phyloP scores from a whole-genome alignment of 768 basidiomycete species.

The Pilatotrama ljubarskyi region DNA sequence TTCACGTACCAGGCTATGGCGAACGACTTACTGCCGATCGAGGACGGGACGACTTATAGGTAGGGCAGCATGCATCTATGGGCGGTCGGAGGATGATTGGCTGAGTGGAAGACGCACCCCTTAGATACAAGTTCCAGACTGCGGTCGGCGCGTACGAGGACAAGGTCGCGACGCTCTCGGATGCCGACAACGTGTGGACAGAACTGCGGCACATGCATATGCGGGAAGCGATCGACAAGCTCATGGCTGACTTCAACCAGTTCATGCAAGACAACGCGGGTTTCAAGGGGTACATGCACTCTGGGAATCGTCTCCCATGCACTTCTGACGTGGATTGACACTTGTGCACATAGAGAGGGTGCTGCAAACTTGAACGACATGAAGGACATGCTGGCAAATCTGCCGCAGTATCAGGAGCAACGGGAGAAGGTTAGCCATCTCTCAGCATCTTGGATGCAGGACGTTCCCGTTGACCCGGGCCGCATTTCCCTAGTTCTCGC shows the following conservation, averaged over 20 bases:
- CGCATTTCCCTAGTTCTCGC: slow-evolving; percentile 67
- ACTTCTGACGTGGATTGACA: background rate
- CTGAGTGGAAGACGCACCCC: background rate
- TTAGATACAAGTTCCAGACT: slow-evolving; percentile 91
- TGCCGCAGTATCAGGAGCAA: slow-evolving; percentile 94
- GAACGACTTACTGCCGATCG: slow-evolving; percentile 87
- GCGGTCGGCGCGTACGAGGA: slow-evolving; percentile 85
- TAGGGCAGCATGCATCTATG: slow-evolving; percentile 40
- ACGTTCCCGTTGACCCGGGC: background rate
- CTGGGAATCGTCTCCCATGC: background rate
- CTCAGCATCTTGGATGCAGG: background rate
- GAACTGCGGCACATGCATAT: slow-evolving; percentile 97
- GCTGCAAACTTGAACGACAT: slow-evolving; percentile 93
- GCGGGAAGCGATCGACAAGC: slow-evolving; percentile 96
- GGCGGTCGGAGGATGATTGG: slow-evolving; percentile 2
- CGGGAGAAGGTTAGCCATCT: slow-evolving; percentile 73
- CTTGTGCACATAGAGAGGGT: slow-evolving; percentile 51
- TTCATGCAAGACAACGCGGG: slow-evolving; percentile 94
- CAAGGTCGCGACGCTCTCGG: slow-evolving; percentile 82
- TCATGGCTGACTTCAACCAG: slow-evolving; percentile 94
- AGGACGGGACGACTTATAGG: slow-evolving; percentile 86
- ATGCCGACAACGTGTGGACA: slow-evolving; percentile 88
- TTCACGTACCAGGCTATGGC: slow-evolving; percentile 99
- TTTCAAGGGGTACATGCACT: slow-evolving; percentile 71
- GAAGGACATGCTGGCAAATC: slow-evolving; percentile 96